Evolutionary conservation across 2,329 filamentous ascomycete species (phyloP).

Genomic region (Diaporthe citrichinensis): DNA sequence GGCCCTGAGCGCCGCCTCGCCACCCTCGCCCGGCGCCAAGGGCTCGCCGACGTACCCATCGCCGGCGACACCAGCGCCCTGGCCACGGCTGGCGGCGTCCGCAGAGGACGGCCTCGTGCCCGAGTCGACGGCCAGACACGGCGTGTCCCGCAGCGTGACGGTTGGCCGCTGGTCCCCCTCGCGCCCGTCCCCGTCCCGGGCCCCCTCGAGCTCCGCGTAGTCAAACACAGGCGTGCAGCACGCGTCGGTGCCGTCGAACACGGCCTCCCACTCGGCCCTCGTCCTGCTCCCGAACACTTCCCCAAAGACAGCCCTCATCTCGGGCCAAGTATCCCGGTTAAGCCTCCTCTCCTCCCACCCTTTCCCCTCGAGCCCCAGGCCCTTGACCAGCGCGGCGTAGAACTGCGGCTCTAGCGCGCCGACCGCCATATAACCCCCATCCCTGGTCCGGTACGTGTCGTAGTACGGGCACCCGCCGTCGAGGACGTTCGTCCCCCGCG

Average conservation of each 20-base stretch:
- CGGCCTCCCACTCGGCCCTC: conserved; percentile 82
- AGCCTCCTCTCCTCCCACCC: conserved; percentile 67
- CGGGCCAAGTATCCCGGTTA: conserved; percentile 77
- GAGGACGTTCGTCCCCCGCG: conserved; percentile 82
- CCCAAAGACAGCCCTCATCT: conserved; percentile 73
- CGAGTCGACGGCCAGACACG: conserved; percentile 73
- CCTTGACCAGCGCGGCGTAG: conserved; percentile 76
- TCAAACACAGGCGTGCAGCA: conserved; percentile 91
- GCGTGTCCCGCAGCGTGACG: conserved; percentile 78
- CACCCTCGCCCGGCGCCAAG: conserved; percentile 78
- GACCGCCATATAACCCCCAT: conserved; percentile 87
- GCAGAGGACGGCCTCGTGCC: conserved; percentile 47
- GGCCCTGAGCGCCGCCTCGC: conserved; percentile 74
- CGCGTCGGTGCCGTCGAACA: conserved; percentile 93
- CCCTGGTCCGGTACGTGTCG: conserved; percentile 87
- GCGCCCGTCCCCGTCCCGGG: conserved; percentile 51
- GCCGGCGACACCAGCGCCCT: conserved; percentile 76
- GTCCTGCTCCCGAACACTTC: conserved; percentile 77
- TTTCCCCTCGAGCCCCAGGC: conserved; percentile 71
- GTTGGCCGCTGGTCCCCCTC: conserved; percentile 80
- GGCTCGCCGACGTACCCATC: conserved; percentile 74
- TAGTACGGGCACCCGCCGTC: conserved; percentile 93
- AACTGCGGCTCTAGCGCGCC: conserved; percentile 93
- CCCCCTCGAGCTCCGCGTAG: conserved; percentile 78
- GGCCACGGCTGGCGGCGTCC: conserved; percentile 64